A percentile compares a stretch with the other conserved stretches of the same genome.
These are phyloP conservation scores for Penicillium maclennaniae DNA, from an alignment of 495 filamentous ascomycete genomes.

Conservation along the genomic window DNA sequence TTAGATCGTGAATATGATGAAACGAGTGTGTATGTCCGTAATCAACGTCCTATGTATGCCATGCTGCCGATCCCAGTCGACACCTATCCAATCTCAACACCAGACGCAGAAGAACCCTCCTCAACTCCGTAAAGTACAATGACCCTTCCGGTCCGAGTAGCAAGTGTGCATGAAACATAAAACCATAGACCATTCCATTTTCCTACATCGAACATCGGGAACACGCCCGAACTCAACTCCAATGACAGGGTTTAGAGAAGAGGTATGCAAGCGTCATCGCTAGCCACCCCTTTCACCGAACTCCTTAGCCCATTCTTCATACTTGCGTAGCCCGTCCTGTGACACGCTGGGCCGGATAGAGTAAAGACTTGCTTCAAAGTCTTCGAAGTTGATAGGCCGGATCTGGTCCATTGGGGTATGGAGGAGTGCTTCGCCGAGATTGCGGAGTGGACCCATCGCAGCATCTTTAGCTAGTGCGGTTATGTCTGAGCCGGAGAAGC, in stretches of 20 bases:
- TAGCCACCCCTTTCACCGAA: constrained; percentile 90
- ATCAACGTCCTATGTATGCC: not conserved
- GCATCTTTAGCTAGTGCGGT: constrained; percentile 97
- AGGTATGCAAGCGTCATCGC: not conserved
- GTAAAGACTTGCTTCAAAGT: constrained; percentile 80
- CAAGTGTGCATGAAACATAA: not conserved
- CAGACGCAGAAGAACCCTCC: not conserved
- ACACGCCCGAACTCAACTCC: not conserved
- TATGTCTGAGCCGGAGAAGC: constrained; percentile 95
- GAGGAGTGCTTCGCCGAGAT: constrained; percentile 83
- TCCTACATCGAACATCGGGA: not conserved
- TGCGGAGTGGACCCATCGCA: constrained; percentile 93
- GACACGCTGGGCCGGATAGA: constrained; percentile 92
- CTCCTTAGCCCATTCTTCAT: constrained; percentile 90
- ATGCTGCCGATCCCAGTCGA: not conserved
- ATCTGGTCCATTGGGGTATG: constrained; percentile 93
- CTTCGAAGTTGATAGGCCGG: constrained; percentile 72
- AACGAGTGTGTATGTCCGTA: too few species aligned
- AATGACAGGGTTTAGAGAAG: not conserved
- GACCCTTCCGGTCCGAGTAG: not conserved
- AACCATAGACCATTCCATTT: not conserved
- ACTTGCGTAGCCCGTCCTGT: constrained; percentile 73
- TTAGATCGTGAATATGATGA: too few species aligned
- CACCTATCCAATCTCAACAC: not conserved
- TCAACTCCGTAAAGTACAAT: not conserved